These are phyloP conservation scores for Prorocentrum cordatum DNA, from an alignment of 169 alveolate genomes.

Conservation along the genomic window DNA sequence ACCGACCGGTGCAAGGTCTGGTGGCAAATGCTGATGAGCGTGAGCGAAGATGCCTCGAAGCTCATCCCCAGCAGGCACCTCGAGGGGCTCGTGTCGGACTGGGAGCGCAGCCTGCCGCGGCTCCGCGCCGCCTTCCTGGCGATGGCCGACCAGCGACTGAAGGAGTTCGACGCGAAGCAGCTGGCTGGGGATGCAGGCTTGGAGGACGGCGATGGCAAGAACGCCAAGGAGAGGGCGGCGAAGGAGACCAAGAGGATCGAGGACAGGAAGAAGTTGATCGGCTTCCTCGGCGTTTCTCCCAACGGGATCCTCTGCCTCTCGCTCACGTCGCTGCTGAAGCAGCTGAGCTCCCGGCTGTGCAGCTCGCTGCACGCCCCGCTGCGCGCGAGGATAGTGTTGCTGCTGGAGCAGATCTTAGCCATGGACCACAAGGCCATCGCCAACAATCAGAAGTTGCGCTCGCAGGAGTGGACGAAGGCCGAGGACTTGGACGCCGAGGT, in stretches of 20 bases:
- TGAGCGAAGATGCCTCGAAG: slow-evolving; percentile 35
- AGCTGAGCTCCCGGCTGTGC: slow-evolving; percentile 18
- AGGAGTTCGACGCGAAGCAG: slow-evolving; percentile 46
- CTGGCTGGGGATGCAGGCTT: slow-evolving; percentile 20
- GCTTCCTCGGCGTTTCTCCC: slow-evolving; percentile 35
- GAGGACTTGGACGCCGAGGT: no score
- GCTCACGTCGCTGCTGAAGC: slow-evolving; percentile 45
- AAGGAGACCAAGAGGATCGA: slow-evolving; percentile 15
- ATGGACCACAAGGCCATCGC: slow-evolving; percentile 61
- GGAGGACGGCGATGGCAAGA: slow-evolving; percentile 2
- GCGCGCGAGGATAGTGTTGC: slow-evolving; percentile 18
- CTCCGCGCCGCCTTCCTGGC: slow-evolving; percentile 20
- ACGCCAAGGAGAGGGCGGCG: slow-evolving; percentile 8
- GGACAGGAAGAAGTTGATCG: slow-evolving; percentile 35
- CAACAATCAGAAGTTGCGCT: slow-evolving; percentile 45
- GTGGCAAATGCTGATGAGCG: slow-evolving; percentile 34
- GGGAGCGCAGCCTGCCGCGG: slow-evolving; percentile 8
- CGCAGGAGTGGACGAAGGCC: no score
- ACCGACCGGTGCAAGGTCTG: slow-evolving; percentile 56
- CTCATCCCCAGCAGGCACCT: slow-evolving; percentile 10
- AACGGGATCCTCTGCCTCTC: slow-evolving; percentile 36
- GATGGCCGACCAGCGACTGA: slow-evolving; percentile 5
- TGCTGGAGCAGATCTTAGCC: slow-evolving; percentile 18
- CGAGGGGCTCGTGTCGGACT: not conserved
- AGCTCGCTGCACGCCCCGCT: slow-evolving; percentile 33